Conservation (phyloP, 2,329 filamentous ascomycete species). For the Fusarium aywerte region DNA sequence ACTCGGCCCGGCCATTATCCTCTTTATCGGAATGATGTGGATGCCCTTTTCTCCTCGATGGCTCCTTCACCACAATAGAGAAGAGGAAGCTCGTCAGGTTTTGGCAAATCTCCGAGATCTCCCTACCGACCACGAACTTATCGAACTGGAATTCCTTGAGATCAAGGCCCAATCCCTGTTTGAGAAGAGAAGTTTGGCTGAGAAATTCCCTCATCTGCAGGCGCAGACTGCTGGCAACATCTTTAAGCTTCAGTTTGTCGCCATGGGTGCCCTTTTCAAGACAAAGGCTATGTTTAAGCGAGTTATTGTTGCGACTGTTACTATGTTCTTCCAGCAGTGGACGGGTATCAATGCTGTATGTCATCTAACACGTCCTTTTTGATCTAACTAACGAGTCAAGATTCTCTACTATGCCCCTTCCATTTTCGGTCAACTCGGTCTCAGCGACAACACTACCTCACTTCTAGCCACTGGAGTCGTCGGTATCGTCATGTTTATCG, state of each 20-base stretch:
- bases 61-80: slow-evolving; percentile 76
- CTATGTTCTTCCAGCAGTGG: slow-evolving; percentile 68
- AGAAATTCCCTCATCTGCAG: slow-evolving; percentile 16
- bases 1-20: slow-evolving; percentile 71
- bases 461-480: slow-evolving; percentile 77
- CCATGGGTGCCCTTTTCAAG: slow-evolving; percentile 72
- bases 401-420: slow-evolving; percentile 74
- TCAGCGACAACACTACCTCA: slow-evolving; percentile 61
- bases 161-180: slow-evolving; percentile 83
- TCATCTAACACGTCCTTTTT: fast-evolving
- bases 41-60: slow-evolving; percentile 84
- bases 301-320: slow-evolving; percentile 70
- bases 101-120: slow-evolving; percentile 72
- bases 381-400: slow-evolving; percentile 1
- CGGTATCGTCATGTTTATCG: slow-evolving; percentile 75
- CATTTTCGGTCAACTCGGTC: slow-evolving; percentile 75
- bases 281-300: slow-evolving; percentile 73
- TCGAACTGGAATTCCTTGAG: slow-evolving; percentile 82
- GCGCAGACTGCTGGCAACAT: slow-evolving; percentile 54
- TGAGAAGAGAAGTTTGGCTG: slow-evolving; percentile 64
- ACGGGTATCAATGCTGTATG: slow-evolving; percentile 64
- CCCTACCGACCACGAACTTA: slow-evolving; percentile 68
- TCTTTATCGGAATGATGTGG: slow-evolving; percentile 77
- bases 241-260: slow-evolving; percentile 76
- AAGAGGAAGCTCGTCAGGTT: slow-evolving; percentile 72